Percentiles rank a stretch among this genome's conserved stretches.
phyloP scores from a whole-genome alignment of 371 early-diverging fungal genomes.

The Actinomortierella wolfii region DNA sequence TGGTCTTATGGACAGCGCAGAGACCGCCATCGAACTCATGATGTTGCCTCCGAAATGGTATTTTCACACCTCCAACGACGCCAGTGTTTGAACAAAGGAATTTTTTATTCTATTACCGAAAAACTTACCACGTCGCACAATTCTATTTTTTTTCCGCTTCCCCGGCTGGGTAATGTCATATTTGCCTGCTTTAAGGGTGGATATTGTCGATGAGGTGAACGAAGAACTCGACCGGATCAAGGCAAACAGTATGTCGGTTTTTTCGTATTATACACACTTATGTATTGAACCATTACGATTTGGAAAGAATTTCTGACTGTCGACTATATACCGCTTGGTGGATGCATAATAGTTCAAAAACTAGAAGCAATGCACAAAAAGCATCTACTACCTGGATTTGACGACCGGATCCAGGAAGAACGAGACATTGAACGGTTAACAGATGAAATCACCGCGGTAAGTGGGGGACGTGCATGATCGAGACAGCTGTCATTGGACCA shows the following conservation, averaged over 20 bases:
- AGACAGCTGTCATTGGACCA: constrained; percentile 8
- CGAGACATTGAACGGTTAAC: constrained; percentile 84
- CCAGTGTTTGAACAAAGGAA: not conserved
- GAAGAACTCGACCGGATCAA: constrained; percentile 60
- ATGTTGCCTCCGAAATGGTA: constrained; percentile 88
- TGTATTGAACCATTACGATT: too few species aligned
- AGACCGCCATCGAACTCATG: constrained; percentile 72
- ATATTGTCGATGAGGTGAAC: constrained; percentile 84
- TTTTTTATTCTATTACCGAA: constrained; percentile 10
- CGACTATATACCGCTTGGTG: too few species aligned
- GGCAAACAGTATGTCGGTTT: constrained; percentile 59
- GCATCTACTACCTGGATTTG: constrained; percentile 92
- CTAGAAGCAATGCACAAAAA: constrained; percentile 89
- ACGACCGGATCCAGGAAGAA: constrained; percentile 86
- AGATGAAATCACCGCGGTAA: constrained; percentile 80
- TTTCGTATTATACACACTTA: not conserved
- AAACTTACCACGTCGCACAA: not conserved
- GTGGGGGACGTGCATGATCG: constrained; percentile 2
- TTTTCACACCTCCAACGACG: not conserved
- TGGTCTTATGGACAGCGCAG: constrained; percentile 70
- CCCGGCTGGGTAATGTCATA: constrained; percentile 3
- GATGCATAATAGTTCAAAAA: constrained; percentile 61
- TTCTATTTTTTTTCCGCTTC: constrained; percentile 31
- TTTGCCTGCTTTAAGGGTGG: constrained; percentile 66
- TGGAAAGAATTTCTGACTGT: too few species aligned